A percentile compares a stretch with the other conserved stretches of the same genome.
phyloP scores from a whole-genome alignment of 345 rosid genomes.

The Populus nigra region DNA sequence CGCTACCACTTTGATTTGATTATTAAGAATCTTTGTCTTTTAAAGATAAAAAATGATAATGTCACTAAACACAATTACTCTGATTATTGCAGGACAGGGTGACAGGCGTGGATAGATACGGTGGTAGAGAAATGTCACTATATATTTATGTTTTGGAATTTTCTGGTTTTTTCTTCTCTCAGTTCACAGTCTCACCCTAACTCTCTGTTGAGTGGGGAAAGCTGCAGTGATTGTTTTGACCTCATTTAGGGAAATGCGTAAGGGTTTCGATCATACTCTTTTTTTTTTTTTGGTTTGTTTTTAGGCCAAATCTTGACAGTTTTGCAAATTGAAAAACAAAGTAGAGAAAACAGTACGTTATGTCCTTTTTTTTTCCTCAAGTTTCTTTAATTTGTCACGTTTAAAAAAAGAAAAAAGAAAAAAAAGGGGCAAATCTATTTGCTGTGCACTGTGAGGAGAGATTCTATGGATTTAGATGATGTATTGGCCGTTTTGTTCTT shows the following conservation, averaged over 20 bases:
- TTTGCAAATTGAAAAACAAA: background rate
- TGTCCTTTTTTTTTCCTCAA: conserved; percentile 2
- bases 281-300: background rate
- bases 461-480: no score
- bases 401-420: no score
- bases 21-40: no score
- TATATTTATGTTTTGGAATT: background rate
- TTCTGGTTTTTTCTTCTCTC: background rate
- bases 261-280: background rate
- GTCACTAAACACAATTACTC: background rate
- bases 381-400: conserved; percentile 5
- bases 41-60: no score
- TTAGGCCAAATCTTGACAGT: background rate
- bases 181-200: background rate
- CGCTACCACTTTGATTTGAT: no score
- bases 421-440: no score
- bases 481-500: no score
- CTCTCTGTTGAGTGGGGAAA: background rate
- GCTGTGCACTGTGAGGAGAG: no score
- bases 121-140: no score
- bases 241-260: background rate
- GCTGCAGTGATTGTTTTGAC: conserved; percentile 13
- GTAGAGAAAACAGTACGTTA: background rate
- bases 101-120: background rate
- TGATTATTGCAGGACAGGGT: background rate